phyloP scores from a whole-genome alignment of 2,329 filamentous ascomycete species.

The Hypoxylon sp. region DNA sequence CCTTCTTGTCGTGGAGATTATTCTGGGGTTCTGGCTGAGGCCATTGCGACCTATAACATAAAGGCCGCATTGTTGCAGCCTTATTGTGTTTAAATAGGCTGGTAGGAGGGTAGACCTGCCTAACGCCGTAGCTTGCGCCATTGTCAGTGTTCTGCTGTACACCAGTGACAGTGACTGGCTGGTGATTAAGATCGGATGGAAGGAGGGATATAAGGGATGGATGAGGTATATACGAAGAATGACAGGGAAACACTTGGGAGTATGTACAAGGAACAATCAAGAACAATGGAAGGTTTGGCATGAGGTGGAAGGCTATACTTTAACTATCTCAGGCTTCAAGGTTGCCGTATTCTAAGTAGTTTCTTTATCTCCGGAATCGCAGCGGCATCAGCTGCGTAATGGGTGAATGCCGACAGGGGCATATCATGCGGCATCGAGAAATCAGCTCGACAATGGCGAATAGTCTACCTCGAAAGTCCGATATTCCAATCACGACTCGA shows the following conservation, averaged over 20 bases:
- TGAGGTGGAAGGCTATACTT: constrained; percentile 25
- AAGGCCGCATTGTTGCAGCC: constrained; percentile 33
- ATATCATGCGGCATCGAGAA: constrained; percentile 35
- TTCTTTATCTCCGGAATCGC: constrained; percentile 44
- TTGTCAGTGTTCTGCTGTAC: constrained; percentile 32
- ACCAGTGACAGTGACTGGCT: neutral
- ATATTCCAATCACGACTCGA: constrained; percentile 44
- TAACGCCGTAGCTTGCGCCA: constrained; percentile 37
- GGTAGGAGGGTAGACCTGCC: constrained; percentile 39
- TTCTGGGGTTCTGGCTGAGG: constrained; percentile 23
- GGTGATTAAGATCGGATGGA: constrained; percentile 7
- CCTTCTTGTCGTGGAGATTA: constrained; percentile 32
- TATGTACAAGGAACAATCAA: constrained; percentile 12
- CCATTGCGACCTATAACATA: constrained; percentile 33
- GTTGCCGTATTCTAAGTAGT: constrained; percentile 13
- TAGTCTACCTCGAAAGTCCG: constrained; percentile 32
- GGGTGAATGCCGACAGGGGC: constrained; percentile 21
- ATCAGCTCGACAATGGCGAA: constrained; percentile 29
- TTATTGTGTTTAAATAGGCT: constrained; percentile 32
- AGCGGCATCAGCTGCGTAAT: constrained; percentile 26
- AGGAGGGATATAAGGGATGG: constrained; percentile 4
- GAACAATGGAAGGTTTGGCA: constrained; percentile 17
- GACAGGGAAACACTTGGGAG: constrained; percentile 3
- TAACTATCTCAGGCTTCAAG: constrained; percentile 26
- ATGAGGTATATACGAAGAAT: constrained; percentile 6